Evolutionary conservation across 768 basidiomycete genomes (phyloP).

Genomic region (Suillus sp.): DNA sequence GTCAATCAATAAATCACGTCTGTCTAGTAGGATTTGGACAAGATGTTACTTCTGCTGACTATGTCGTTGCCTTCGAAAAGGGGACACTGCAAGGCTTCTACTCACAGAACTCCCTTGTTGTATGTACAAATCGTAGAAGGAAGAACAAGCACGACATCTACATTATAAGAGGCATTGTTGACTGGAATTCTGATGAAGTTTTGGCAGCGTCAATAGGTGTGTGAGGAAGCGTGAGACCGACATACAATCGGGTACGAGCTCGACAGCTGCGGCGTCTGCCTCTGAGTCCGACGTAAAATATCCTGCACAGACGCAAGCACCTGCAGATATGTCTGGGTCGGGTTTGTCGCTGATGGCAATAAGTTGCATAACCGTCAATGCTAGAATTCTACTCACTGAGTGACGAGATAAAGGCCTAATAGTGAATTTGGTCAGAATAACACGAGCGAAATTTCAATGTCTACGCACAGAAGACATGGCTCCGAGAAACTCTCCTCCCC

Average conservation of each 20-base stretch:
- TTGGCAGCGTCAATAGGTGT: not conserved
- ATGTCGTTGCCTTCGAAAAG: not conserved
- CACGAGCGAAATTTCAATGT: too few species aligned
- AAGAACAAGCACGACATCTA: not conserved
- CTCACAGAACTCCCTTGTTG: not conserved
- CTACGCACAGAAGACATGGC: conserved; percentile 8
- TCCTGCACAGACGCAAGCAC: conserved; percentile 1
- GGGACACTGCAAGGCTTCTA: not conserved
- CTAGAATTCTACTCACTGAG: not conserved
- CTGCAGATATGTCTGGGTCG: not conserved
- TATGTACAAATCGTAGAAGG: not conserved
- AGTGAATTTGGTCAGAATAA: not conserved
- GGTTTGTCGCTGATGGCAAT: conserved; percentile 1
- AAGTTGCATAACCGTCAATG: conserved; percentile 4
- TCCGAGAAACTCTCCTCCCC: conserved; percentile 8
- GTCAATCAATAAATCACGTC: too few species aligned
- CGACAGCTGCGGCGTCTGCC: conserved; percentile 6
- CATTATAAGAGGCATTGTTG: not conserved
- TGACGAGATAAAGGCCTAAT: conserved; percentile 6
- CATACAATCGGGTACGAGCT: conserved; percentile 1
- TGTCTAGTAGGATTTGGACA: too few species aligned
- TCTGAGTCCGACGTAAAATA: conserved; percentile 2
- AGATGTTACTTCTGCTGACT: too few species aligned
- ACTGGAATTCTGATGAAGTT: not conserved
- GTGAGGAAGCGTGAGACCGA: not conserved